Base-by-base conservation (phyloP, 805 yeast genomes). In the Lipomyces lipofer region DNA sequence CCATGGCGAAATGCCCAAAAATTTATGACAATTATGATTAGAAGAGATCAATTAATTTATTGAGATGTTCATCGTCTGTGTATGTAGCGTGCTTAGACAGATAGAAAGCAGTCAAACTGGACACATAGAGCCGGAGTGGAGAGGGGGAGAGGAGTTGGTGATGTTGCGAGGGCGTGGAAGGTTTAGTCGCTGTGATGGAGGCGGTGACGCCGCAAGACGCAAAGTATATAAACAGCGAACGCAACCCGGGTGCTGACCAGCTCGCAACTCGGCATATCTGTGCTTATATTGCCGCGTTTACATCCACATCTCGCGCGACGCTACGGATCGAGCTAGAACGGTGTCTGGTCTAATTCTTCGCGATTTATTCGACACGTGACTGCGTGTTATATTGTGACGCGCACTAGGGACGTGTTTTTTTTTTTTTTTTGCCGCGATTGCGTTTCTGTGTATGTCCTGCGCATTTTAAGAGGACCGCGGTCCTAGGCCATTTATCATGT, bases 171-270 rank as follows among this genome's bases (percentile, higher is more conserved):
- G n/a, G n/a, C n/a, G n/a, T n/a, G n/a, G n/a, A n/a, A n/a, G 42
- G 17, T 15, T 12, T 12, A 19, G 42, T 9, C 42, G 42, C 42
- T n/a, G n/a, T n/a, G n/a, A n/a, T n/a, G n/a, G n/a, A n/a, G n/a
- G n/a, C n/a, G n/a, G n/a, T n/a, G n/a, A n/a, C n/a, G n/a, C n/a
- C n/a, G n/a, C n/a, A n/a, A n/a, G n/a, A n/a, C n/a, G n/a, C 19
- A 32, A 36, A 47, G 50, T 54, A 54, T 54, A 54, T 50, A 54
- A 54, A 43, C 51, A 43, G 39, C 40, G 33, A 43, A 24, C 42
- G 43, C 42, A 46, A 49, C 59, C 59, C 59, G 48, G 52, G 28
- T 35, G 25, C 35, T 25, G 35, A 32, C 36, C 47, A 24, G 29
- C 32, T 32, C 13, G 22, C 25, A 17, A 3, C 22, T 33, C 21